Evolutionary conservation across 176 grass and related monocot genomes (phyloP).

Genomic region (Melocanna baccifera): DNA sequence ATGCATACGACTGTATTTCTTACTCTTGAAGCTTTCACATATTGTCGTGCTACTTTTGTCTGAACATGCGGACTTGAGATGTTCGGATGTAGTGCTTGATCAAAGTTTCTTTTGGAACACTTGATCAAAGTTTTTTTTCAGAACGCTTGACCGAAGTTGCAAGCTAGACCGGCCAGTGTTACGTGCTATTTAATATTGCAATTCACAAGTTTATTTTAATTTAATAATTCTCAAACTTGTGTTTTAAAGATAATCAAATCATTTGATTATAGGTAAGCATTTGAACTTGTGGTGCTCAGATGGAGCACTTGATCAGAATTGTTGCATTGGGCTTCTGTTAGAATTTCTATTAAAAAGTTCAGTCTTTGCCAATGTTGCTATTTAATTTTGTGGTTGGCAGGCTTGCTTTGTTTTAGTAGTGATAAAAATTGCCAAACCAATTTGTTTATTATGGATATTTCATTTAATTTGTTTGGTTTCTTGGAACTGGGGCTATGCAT

Average conservation of each 20-base stretch:
- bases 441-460: neutral
- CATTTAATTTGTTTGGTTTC: neutral
- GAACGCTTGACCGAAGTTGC: neutral
- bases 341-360: neutral
- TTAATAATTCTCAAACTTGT: neutral
- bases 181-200: neutral
- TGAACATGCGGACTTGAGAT: neutral
- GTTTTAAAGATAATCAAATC: neutral
- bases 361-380: neutral
- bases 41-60: neutral
- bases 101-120: neutral
- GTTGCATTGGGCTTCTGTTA: neutral
- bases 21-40: neutral
- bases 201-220: neutral
- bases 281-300: neutral
- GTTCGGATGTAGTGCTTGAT: neutral
- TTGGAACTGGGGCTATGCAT: neutral
- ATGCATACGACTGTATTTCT: neutral
- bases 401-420: neutral
- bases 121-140: neutral
- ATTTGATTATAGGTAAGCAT: neutral
- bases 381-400: neutral
- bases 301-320: neutral
- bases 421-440: neutral
- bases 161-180: no score